Percentiles rank a stretch among this genome's conserved stretches.
Conservation (phyloP, 345 rosid species). For the Triadica sebifera region DNA sequence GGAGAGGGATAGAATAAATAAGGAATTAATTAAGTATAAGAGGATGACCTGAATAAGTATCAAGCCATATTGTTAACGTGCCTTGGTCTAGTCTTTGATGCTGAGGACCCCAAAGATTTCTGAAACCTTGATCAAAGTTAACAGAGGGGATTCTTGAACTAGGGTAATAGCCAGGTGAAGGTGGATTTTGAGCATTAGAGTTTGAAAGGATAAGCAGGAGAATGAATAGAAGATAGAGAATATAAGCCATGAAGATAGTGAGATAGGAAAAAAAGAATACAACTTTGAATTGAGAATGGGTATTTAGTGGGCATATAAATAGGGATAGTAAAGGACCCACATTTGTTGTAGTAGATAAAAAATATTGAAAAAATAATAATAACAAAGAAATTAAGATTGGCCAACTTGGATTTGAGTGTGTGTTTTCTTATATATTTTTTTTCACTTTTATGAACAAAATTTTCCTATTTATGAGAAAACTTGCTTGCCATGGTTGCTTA, state of each 20-base stretch:
- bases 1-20: neutral
- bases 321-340: slow-evolving; percentile 35
- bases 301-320: slow-evolving; percentile 36
- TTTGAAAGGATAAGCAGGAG: slow-evolving; percentile 26
- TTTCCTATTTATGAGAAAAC: slow-evolving; percentile 1
- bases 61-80: slow-evolving; percentile 70
- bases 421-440: no score
- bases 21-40: neutral
- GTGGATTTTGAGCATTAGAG: slow-evolving; percentile 47
- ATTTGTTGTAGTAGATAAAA: neutral
- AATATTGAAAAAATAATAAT: no score
- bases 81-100: slow-evolving; percentile 71
- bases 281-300: slow-evolving; percentile 18
- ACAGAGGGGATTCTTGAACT: slow-evolving; percentile 49
- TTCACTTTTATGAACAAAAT: neutral
- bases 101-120: slow-evolving; percentile 81
- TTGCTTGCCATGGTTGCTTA: slow-evolving; percentile 18
- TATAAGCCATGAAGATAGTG: slow-evolving; percentile 36
- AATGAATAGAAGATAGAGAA: slow-evolving; percentile 20
- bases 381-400: slow-evolving; percentile 14
- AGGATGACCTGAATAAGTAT: slow-evolving; percentile 50
- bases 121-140: slow-evolving; percentile 49
- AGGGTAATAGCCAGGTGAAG: slow-evolving; percentile 85
- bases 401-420: neutral
- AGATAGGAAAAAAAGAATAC: neutral